Evolutionary conservation across 495 filamentous ascomycete genomes (phyloP).

Genomic region (Aspergillus cristatus): DNA sequence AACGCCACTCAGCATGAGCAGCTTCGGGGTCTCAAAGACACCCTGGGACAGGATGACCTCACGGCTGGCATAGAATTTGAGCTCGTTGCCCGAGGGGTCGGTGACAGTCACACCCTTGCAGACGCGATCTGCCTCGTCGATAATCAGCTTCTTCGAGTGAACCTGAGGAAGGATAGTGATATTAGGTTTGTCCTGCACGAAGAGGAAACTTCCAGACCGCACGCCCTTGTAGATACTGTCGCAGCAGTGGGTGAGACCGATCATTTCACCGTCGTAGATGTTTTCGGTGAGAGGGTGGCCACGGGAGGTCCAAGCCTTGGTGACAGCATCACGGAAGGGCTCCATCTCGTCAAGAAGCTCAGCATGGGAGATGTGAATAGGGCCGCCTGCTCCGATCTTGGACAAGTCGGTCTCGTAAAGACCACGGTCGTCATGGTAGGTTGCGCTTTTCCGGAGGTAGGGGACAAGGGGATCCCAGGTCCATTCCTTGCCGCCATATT

Average conservation of each 20-base stretch:
- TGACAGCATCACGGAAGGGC: constrained; percentile 47
- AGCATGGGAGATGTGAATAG: constrained; percentile 47
- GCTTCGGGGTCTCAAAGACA: constrained; percentile 36
- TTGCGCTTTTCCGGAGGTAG: constrained; percentile 35
- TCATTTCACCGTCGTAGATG: constrained; percentile 47
- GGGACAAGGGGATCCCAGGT: constrained; percentile 2
- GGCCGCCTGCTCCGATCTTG: constrained; percentile 41
- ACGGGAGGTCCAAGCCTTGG: constrained; percentile 46
- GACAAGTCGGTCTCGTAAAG: constrained; percentile 26
- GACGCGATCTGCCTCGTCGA: constrained; percentile 29
- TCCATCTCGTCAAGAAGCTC: constrained; percentile 45
- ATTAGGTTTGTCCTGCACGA: constrained; percentile 46
- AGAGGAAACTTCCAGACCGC: constrained; percentile 44
- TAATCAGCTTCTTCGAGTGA: constrained; percentile 44
- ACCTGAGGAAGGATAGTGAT: constrained; percentile 40
- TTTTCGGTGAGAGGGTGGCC: constrained; percentile 43
- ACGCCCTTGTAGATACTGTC: constrained; percentile 50
- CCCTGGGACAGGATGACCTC: constrained; percentile 40
- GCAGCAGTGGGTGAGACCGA: constrained; percentile 45
- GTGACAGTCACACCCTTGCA: constrained; percentile 42
- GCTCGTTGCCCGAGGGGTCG: constrained; percentile 15
- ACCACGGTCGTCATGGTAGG: constrained; percentile 45
- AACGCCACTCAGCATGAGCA: constrained; percentile 41
- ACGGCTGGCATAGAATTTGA: constrained; percentile 27
- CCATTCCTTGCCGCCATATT: constrained; percentile 48